phyloP scores from a whole-genome alignment of 441 rosid genomes.

The Aleurites moluccanus region DNA sequence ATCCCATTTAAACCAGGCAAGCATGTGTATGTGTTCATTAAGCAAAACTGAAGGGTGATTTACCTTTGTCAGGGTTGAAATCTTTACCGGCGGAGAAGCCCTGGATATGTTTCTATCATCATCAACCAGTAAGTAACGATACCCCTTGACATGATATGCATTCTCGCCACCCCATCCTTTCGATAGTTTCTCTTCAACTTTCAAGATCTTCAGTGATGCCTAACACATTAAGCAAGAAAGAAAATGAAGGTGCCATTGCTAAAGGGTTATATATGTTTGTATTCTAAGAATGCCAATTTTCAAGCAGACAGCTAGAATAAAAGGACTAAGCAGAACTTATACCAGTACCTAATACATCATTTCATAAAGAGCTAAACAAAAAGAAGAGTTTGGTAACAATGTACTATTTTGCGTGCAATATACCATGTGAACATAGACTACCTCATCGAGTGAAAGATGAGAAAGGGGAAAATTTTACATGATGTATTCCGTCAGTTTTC shows the following conservation, averaged over 20 bases:
- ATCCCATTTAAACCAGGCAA: not conserved
- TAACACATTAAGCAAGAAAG: conserved; percentile 30
- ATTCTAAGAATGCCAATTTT: not conserved
- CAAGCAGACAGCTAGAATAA: not conserved
- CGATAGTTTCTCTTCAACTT: conserved; percentile 86
- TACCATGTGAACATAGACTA: not conserved
- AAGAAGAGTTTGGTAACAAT: not conserved
- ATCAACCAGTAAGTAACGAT: conserved; percentile 86
- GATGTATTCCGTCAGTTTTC: too few relatives aligned
- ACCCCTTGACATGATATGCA: conserved; percentile 88
- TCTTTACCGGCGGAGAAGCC: conserved; percentile 87
- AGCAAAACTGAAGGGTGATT: conserved; percentile 13
- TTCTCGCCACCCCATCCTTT: conserved; percentile 99
- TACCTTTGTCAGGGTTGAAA: conserved; percentile 82
- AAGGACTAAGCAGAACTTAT: not conserved
- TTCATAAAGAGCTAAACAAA: not conserved
- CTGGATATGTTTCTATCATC: conserved; percentile 73
- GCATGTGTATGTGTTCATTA: not conserved
- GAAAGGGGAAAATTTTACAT: too few relatives aligned
- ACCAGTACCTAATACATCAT: not conserved
- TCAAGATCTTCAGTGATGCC: conserved; percentile 74
- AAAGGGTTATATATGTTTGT: not conserved
- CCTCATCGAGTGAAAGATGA: not conserved
- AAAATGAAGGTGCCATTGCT: conserved; percentile 1
- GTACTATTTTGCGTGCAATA: not conserved